phyloP scores from a whole-genome alignment of 345 rosid genomes.

The Eucalyptus marginata region DNA sequence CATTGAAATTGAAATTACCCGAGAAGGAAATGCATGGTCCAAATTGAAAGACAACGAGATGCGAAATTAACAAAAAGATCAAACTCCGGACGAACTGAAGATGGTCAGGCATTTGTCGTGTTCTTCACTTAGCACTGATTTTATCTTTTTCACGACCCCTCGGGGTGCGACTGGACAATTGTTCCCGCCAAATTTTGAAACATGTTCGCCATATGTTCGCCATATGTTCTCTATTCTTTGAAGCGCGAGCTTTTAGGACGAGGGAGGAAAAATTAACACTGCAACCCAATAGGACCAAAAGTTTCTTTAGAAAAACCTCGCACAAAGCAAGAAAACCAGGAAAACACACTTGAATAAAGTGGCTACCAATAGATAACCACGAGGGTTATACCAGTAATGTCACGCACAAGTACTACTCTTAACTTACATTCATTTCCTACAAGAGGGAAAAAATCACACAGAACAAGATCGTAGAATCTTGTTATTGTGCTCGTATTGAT shows the following conservation, averaged over 20 bases:
- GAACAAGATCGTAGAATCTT: not conserved
- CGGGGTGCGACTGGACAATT: not conserved
- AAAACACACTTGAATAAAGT: not conserved
- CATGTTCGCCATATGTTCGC: not conserved
- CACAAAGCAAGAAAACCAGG: not conserved
- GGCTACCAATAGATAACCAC: not conserved
- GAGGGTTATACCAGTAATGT: not conserved
- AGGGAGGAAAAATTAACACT: not conserved
- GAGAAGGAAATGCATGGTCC: not conserved
- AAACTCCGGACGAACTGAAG: not conserved
- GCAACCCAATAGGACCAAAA: not conserved
- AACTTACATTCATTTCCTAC: not conserved
- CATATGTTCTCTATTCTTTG: not conserved
- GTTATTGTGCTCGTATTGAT: not conserved
- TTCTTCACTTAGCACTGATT: not conserved
- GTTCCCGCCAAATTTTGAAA: not conserved
- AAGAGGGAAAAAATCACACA: not conserved
- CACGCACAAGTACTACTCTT: not conserved
- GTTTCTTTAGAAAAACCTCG: not conserved
- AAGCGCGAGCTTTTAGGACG: not conserved
- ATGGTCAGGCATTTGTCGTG: not conserved
- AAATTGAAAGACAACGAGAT: not conserved
- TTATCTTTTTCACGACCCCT: not conserved
- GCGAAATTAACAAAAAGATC: not conserved
- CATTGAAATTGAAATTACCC: not conserved